Percentiles rank a stretch among this genome's conserved stretches.
Evolutionary conservation across 495 filamentous ascomycete species (phyloP).

Genomic region (Thermochaetoides thermophila): DNA sequence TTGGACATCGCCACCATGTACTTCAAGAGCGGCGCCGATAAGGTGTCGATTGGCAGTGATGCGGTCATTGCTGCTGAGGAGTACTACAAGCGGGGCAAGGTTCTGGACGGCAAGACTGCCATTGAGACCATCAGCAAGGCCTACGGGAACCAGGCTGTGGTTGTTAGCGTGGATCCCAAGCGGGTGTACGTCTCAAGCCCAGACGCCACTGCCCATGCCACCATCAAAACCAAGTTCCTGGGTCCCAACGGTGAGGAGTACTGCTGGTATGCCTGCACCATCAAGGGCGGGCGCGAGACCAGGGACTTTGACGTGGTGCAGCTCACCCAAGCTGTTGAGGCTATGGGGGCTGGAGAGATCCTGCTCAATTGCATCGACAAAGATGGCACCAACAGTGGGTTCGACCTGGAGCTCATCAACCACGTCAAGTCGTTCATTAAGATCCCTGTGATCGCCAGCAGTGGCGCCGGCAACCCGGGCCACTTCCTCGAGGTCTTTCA

Average conservation of each 20-base stretch:
- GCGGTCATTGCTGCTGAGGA: slow-evolving; percentile 86
- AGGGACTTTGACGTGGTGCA: slow-evolving; percentile 83
- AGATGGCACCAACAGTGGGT: slow-evolving; percentile 88
- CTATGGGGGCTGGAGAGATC: slow-evolving; percentile 91
- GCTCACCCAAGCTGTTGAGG: slow-evolving; percentile 77
- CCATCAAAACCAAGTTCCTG: slow-evolving; percentile 51
- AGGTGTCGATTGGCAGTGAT: slow-evolving; percentile 94
- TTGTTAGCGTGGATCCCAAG: slow-evolving; percentile 88
- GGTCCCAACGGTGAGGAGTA: slow-evolving; percentile 64
- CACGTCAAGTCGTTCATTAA: slow-evolving; percentile 70
- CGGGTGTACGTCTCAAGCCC: slow-evolving; percentile 67
- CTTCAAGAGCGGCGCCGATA: slow-evolving; percentile 96
- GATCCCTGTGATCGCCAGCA: slow-evolving; percentile 92
- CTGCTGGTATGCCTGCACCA: slow-evolving; percentile 97
- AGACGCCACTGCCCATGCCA: slow-evolving; percentile 63
- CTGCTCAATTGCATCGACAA: slow-evolving; percentile 95
- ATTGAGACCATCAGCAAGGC: slow-evolving; percentile 89
- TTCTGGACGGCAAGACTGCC: slow-evolving; percentile 63
- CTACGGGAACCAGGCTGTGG: slow-evolving; percentile 94
- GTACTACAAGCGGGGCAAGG: slow-evolving; percentile 54
- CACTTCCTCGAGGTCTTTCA: slow-evolving; percentile 89
- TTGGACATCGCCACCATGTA: slow-evolving; percentile 92
- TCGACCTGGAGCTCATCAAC: slow-evolving; percentile 81
- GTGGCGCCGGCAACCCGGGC: slow-evolving; percentile 74
- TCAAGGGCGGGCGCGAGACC: slow-evolving; percentile 85